Evolutionary conservation across 176 grass and related monocot species (phyloP).

Genomic region (Raddia guianensis): DNA sequence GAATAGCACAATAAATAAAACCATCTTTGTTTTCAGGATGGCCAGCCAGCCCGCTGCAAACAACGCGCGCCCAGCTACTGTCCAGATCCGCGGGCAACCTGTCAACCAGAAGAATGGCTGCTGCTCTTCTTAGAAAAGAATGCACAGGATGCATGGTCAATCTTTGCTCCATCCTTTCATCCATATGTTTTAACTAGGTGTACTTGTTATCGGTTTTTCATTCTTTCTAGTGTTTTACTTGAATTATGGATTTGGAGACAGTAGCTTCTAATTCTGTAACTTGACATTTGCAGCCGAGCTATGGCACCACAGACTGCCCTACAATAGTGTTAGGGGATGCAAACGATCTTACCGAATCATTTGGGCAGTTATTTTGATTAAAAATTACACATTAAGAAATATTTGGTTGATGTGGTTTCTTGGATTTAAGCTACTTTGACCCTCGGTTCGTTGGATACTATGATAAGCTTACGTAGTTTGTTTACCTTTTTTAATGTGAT

Average conservation of each 20-base stretch:
- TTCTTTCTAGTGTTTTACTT: constrained; percentile 27
- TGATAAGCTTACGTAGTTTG: no score
- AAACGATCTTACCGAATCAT: no score
- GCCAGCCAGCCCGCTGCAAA: constrained; percentile 65
- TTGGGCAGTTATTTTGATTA: no score
- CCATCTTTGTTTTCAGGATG: constrained; percentile 53
- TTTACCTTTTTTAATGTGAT: no score
- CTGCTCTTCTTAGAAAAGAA: constrained; percentile 60
- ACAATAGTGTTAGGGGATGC: no score
- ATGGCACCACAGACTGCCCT: no score
- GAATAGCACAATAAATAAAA: neutral
- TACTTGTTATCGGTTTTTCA: neutral
- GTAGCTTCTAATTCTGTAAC: constrained; percentile 21
- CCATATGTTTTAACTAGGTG: constrained; percentile 18
- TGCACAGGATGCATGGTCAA: neutral
- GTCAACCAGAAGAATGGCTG: constrained; percentile 69
- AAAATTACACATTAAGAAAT: no score
- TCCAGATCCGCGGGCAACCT: constrained; percentile 67
- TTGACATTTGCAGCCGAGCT: neutral
- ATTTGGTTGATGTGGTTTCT: no score
- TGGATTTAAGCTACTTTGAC: no score
- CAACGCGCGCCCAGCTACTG: constrained; percentile 56
- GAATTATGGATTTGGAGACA: constrained; percentile 12
- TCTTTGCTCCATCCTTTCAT: constrained; percentile 6
- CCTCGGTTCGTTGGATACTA: no score